phyloP scores from a whole-genome alignment of 140 eudicot genomes.

The Ambrosia hybrid region DNA sequence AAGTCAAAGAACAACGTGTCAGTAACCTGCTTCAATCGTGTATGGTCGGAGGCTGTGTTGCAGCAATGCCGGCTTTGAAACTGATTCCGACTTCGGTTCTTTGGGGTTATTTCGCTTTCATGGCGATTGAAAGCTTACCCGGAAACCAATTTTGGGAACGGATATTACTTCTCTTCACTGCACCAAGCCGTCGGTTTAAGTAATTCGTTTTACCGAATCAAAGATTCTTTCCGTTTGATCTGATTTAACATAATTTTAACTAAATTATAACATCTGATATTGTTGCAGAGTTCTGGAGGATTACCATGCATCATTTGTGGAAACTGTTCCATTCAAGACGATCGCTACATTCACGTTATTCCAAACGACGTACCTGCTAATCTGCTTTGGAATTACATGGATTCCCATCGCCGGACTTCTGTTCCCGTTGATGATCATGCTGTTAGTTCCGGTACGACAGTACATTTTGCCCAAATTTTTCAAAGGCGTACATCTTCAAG shows the following conservation, averaged over 20 bases:
- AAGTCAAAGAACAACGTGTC: conserved; percentile 94
- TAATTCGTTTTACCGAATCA: conserved; percentile 12
- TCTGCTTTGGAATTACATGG: conserved; percentile 94
- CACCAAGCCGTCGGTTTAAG: conserved; percentile 97
- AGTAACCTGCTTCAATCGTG: conserved; percentile 79
- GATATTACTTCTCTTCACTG: conserved; percentile 79
- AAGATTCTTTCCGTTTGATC: not conserved
- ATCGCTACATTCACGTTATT: conserved; percentile 74
- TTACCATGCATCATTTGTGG: conserved; percentile 94
- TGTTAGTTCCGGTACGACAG: conserved; percentile 92
- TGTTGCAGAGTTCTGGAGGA: conserved; percentile 83
- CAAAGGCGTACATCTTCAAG: conserved; percentile 96
- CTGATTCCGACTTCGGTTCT: conserved; percentile 94
- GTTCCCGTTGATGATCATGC: conserved; percentile 93
- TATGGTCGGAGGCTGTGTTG: conserved; percentile 97
- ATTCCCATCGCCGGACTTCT: conserved; percentile 90
- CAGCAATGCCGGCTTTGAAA: conserved; percentile 92
- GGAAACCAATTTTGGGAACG: conserved; percentile 99
- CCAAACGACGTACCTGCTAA: conserved; percentile 67
- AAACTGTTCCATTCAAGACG: conserved; percentile 90
- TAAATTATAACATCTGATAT: not conserved
- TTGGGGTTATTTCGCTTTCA: conserved; percentile 98
- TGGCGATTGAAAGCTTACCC: conserved; percentile 97
- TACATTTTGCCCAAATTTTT: conserved; percentile 84
- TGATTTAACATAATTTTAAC: no score